Evolutionary conservation across 768 basidiomycete genomes (phyloP), one percentile per base, ranked within the genome.

Genomic region (Pulveroboletus sp.): DNA sequence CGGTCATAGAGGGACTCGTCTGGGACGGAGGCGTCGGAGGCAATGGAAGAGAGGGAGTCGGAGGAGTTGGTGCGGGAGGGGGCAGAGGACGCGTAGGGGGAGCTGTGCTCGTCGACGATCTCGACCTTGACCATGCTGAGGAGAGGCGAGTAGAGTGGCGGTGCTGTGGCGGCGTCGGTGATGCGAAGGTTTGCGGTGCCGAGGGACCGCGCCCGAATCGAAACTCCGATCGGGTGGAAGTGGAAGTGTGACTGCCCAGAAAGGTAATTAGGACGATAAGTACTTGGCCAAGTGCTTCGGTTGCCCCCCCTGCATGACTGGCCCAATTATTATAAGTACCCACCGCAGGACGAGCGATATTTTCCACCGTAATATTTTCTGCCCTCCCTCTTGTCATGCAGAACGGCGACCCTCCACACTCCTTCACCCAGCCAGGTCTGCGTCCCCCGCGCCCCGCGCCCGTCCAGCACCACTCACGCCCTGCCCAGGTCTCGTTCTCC

Each of bases 1-100:
- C 95, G 89, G 74, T 97, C 93, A 56, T 84, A 75, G 60, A 96
- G 54, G 38, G 93, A 81, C 73, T 99, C 95, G 60, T 93, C 83
- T 55, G 71, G 77, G 46, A 78, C 73, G 52, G 80, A 80, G 39
- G 73, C 63, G 45, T 89, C 83, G 4, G 90, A 92, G 31, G 81
- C 80, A 51, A 90, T 71, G 50, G 90, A 90, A 18, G 87, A 85
- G 57, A 93, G 78, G n/a, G 86, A 90, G 53, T 77, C 78, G 14
- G 85, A 78, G 41, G 78, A 73, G 46, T 77, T 80, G 0, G 84
- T 83, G 59, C 83, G 81, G 6, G 88, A 89, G 2, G 86, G 87
- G 6, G 87, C 79, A 38, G 83, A 68, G 40, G 88, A 86, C 36
- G 78, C 76, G 64, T 93, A 93, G 43, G 87, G 88, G 1, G 85